A percentile compares a stretch with the other conserved stretches of the same genome.
phyloP scores from a whole-genome alignment of 768 basidiomycete genomes.

The Asterophora lycoperdoides region DNA sequence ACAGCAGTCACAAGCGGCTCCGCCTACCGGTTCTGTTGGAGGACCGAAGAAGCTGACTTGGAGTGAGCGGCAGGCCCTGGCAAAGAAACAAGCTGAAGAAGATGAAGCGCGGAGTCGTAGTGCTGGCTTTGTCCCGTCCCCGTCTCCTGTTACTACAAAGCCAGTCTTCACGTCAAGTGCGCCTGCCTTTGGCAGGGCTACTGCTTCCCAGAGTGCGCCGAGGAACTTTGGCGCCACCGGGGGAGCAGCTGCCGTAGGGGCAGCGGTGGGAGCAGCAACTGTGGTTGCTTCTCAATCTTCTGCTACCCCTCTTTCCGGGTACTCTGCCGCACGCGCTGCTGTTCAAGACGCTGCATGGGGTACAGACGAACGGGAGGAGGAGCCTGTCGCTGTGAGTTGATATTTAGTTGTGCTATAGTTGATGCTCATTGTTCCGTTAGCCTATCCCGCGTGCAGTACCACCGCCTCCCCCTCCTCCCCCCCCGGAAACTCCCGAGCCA shows the following conservation, averaged over 20 bases:
- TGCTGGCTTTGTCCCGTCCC: conserved; percentile 43
- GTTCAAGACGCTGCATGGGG: conserved; percentile 30
- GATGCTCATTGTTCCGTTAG: conserved; percentile 14
- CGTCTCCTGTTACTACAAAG: conserved; percentile 30
- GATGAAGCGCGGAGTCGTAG: conserved; percentile 64
- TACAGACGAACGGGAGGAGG: conserved; percentile 25
- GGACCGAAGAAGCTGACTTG: conserved; percentile 83
- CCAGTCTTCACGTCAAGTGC: conserved; percentile 42
- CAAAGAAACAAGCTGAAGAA: conserved; percentile 81
- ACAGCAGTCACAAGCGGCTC: conserved; percentile 38
- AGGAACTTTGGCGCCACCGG: conserved; percentile 42
- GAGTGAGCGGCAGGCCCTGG: conserved; percentile 89
- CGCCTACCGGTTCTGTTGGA: conserved; percentile 26
- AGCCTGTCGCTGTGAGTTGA: conserved; percentile 26
- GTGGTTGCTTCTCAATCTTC: conserved; percentile 26
- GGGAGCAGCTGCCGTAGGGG: conserved; percentile 30
- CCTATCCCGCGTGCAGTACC: conserved; percentile 39
- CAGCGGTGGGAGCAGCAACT: conserved; percentile 32
- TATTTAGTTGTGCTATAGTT: background rate
- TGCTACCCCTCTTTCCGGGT: conserved; percentile 17
- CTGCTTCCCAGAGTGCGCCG: conserved; percentile 30
- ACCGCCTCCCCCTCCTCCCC: conserved; percentile 35
- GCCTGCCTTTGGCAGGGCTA: conserved; percentile 44
- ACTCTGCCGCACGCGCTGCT: conserved; percentile 23
- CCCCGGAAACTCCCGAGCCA: conserved; percentile 27